Evolutionary conservation across 192 early-diverging fungal genomes (phyloP).

Genomic region (Coemansia biformis): DNA sequence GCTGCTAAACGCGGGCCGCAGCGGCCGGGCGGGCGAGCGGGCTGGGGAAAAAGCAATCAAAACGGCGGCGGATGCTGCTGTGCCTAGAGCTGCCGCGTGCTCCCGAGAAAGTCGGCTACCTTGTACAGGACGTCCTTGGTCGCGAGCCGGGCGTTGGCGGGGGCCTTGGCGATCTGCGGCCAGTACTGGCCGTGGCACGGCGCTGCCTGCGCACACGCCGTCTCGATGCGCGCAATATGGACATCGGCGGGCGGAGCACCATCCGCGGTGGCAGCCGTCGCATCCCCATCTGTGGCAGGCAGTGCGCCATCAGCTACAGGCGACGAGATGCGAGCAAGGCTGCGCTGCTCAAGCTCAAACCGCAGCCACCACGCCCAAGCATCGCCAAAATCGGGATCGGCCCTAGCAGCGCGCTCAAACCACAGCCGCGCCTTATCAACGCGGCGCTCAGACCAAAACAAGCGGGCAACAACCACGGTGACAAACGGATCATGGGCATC

Average conservation of each 20-base stretch:
- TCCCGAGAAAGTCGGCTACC: slow-evolving; percentile 15
- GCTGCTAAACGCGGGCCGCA: too few species aligned
- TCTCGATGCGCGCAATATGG: slow-evolving; percentile 46
- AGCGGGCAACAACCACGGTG: slow-evolving; percentile 72
- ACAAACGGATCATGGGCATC: slow-evolving; percentile 76
- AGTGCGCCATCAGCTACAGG: too few species aligned
- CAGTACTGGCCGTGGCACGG: slow-evolving; percentile 89
- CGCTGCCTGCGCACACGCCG: slow-evolving; percentile 68
- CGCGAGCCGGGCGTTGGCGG: slow-evolving; percentile 22
- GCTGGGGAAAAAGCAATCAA: too few species aligned
- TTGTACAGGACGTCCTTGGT: slow-evolving; percentile 15
- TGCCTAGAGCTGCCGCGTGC: slow-evolving; percentile 12
- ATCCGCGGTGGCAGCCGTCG: too few species aligned
- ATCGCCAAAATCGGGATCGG: slow-evolving; percentile 86
- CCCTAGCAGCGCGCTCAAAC: slow-evolving; percentile 78
- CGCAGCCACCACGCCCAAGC: slow-evolving; percentile 92
- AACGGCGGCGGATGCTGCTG: too few species aligned
- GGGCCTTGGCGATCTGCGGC: slow-evolving; percentile 74
- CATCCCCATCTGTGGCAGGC: too few species aligned
- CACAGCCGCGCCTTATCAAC: slow-evolving; percentile 89
- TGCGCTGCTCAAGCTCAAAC: slow-evolving; percentile 66
- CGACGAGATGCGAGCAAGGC: slow-evolving; percentile 5
- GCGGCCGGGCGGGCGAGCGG: too few species aligned
- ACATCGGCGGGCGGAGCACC: too few species aligned
- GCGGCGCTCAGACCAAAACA: slow-evolving; percentile 93